A percentile compares a stretch with the other conserved stretches of the same genome.
Conservation (phyloP, 2,329 filamentous ascomycete genomes). For the Alternaria panax region DNA sequence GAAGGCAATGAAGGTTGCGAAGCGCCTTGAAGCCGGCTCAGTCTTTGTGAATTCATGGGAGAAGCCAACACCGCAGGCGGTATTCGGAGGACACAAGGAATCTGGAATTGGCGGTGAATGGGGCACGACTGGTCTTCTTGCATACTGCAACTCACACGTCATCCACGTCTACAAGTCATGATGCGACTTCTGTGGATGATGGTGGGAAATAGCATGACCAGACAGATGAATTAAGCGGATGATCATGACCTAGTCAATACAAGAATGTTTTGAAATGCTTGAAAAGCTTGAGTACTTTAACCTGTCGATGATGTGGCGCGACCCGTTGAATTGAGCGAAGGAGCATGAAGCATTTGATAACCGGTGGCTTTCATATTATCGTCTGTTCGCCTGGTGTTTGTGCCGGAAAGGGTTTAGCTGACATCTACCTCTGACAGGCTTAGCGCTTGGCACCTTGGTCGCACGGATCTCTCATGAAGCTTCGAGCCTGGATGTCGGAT, state of each 20-base stretch:
- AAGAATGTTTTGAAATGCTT: slow-evolving; percentile 4
- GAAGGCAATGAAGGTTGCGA: slow-evolving; percentile 57
- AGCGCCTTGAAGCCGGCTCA: slow-evolving; percentile 60
- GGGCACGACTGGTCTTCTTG: slow-evolving; percentile 53
- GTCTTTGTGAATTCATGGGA: slow-evolving; percentile 64
- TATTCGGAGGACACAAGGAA: slow-evolving; percentile 81
- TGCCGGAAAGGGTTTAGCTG: neutral
- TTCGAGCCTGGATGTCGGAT: neutral
- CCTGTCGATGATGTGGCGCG: neutral
- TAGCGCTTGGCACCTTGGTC: slow-evolving; percentile 1
- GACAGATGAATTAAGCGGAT: neutral
- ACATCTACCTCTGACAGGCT: slow-evolving; percentile 11
- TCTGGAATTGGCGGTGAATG: slow-evolving; percentile 78
- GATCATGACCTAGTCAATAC: neutral
- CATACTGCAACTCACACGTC: slow-evolving; percentile 58
- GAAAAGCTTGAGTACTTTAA: slow-evolving; percentile 3
- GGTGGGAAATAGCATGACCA: neutral
- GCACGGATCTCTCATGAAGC: slow-evolving; percentile 1
- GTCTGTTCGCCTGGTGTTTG: slow-evolving; percentile 4
- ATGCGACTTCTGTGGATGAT: neutral
- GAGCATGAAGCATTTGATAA: slow-evolving; percentile 9
- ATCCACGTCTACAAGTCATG: slow-evolving; percentile 56
- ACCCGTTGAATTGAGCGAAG: neutral
- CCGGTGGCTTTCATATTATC: slow-evolving; percentile 1
- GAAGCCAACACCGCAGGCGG: slow-evolving; percentile 56